Percentiles rank a stretch among this genome's conserved stretches.
These are phyloP conservation scores for Pseudocercospora musae DNA, from an alignment of 2,329 filamentous ascomycete genomes.

Conservation along the genomic window DNA sequence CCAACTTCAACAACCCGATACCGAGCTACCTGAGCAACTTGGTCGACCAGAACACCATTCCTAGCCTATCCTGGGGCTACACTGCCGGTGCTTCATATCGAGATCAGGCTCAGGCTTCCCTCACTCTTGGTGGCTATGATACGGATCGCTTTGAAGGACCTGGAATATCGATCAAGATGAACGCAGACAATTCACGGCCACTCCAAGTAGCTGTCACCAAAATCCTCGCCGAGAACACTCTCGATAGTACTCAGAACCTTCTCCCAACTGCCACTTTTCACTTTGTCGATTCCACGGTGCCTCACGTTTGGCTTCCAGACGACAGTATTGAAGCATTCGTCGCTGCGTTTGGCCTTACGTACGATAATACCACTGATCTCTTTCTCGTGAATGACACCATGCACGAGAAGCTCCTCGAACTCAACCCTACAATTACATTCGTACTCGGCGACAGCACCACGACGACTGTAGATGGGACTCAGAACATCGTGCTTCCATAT, in stretches of 20 bases:
- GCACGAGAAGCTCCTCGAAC: constrained; percentile 32
- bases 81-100: constrained; percentile 69
- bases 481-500: constrained; percentile 39
- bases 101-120: constrained; percentile 8
- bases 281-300: constrained; percentile 39
- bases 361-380: constrained; percentile 37
- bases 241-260: constrained; percentile 1
- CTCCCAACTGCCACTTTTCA: constrained; percentile 1
- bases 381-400: constrained; percentile 43
- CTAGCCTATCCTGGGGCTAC: constrained; percentile 70
- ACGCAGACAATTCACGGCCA: constrained; percentile 24
- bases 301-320: constrained; percentile 42
- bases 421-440: constrained; percentile 40
- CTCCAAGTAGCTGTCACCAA: constrained; percentile 26
- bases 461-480: constrained; percentile 4
- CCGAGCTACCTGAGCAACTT: constrained; percentile 40
- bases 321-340: constrained; percentile 41
- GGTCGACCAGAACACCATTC: constrained; percentile 57
- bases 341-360: constrained; percentile 40
- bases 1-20: constrained; percentile 32
- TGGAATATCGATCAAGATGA: neutral
- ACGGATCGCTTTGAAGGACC: constrained; percentile 7
- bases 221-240: neutral
- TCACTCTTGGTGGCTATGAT: constrained; percentile 38
- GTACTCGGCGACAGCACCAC: constrained; percentile 19